These are phyloP conservation scores for Leptodermis oblonga DNA, from an alignment of 257 asterid genomes.

Conservation along the genomic window DNA sequence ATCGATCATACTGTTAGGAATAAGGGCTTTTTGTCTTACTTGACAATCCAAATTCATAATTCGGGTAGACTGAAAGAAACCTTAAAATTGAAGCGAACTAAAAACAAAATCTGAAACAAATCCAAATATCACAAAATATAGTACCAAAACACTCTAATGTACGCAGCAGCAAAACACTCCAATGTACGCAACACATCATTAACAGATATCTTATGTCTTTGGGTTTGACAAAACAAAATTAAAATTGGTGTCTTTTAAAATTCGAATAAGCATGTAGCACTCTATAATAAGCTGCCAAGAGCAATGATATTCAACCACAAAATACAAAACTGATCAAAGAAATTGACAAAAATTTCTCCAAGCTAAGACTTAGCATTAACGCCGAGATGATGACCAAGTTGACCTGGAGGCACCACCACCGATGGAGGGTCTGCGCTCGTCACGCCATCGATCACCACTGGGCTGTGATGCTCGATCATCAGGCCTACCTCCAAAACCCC, in stretches of 20 bases:
- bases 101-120: too few relatives aligned
- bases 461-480: conserved; percentile 33
- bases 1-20: too few relatives aligned
- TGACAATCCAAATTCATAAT: neutral
- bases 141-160: neutral
- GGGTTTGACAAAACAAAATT: neutral
- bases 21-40: neutral
- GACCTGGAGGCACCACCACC: conserved; percentile 38
- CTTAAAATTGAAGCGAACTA: too few relatives aligned
- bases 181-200: neutral
- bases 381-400: conserved; percentile 40
- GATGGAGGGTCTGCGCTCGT: conserved; percentile 34
- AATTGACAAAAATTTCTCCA: conserved; percentile 5
- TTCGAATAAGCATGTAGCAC: neutral
- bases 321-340: neutral
- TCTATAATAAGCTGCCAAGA: neutral
- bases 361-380: conserved; percentile 10
- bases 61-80: too few relatives aligned
- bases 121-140: too few relatives aligned
- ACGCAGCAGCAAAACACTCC: too few relatives aligned
- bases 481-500: conserved; percentile 35
- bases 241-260: neutral
- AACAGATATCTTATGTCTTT: neutral
- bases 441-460: conserved; percentile 51
- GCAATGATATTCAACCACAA: neutral